Evolutionary conservation across 2,329 filamentous ascomycete species (phyloP).

Genomic region (Aspergillus proliferans): DNA sequence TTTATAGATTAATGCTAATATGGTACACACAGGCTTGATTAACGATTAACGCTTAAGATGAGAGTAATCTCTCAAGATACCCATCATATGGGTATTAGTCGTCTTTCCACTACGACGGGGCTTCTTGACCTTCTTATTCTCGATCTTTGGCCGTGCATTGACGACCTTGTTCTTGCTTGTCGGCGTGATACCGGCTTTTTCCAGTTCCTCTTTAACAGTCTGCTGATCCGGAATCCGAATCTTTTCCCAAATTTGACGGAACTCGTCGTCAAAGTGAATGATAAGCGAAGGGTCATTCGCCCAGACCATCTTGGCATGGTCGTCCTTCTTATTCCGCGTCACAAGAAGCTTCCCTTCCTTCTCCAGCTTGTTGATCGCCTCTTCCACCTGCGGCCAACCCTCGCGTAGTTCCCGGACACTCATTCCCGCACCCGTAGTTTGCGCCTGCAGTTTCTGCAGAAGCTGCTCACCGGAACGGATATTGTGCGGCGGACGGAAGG

Average conservation of each 20-base stretch:
- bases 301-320: slow-evolving; percentile 80
- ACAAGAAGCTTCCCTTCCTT: slow-evolving; percentile 73
- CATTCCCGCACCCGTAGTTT: slow-evolving; percentile 73
- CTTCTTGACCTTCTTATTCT: slow-evolving; percentile 69
- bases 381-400: slow-evolving; percentile 82
- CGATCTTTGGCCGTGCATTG: slow-evolving; percentile 49
- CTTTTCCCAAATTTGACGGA: slow-evolving; percentile 75
- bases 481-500: slow-evolving; percentile 75
- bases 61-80: slow-evolving; percentile 69
- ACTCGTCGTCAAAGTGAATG: slow-evolving; percentile 72
- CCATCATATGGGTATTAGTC: slow-evolving; percentile 81
- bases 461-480: slow-evolving; percentile 74
- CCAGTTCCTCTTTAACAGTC: slow-evolving; percentile 69
- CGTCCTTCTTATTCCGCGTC: slow-evolving; percentile 86
- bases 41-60: slow-evolving; percentile 36
- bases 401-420: slow-evolving; percentile 89
- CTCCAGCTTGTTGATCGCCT: slow-evolving; percentile 72
- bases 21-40: background rate
- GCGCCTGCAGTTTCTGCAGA: slow-evolving; percentile 71
- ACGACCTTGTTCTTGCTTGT: slow-evolving; percentile 71
- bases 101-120: slow-evolving; percentile 69
- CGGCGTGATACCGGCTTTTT: slow-evolving; percentile 73
- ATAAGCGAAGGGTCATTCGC: slow-evolving; percentile 74
- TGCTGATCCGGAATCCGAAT: slow-evolving; percentile 69
- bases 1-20: background rate